phyloP scores from a whole-genome alignment of 2,329 filamentous ascomycete species.

The Fusarium subtropicale region DNA sequence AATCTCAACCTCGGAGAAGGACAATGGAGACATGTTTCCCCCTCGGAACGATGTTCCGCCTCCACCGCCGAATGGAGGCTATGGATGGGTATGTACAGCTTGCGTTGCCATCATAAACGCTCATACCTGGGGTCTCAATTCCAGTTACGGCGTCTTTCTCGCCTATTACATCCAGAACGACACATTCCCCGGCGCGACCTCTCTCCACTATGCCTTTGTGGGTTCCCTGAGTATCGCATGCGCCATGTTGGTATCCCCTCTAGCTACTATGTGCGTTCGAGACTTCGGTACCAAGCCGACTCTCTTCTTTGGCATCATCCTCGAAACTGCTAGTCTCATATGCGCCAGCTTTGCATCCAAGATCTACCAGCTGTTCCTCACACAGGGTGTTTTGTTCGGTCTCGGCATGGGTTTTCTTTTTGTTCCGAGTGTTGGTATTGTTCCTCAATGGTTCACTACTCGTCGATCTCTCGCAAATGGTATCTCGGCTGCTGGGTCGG shows the following conservation, averaged over 20 bases:
- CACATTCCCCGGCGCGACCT: constrained; percentile 71
- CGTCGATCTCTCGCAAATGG: constrained; percentile 77
- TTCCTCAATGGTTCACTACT: constrained; percentile 80
- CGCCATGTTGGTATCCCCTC: constrained; percentile 74
- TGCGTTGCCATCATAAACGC: constrained; percentile 66
- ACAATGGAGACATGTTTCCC: constrained; percentile 24
- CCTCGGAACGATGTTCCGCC: constrained; percentile 35
- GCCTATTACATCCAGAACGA: constrained; percentile 68
- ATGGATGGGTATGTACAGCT: constrained; percentile 60
- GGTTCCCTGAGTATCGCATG: constrained; percentile 58
- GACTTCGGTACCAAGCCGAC: constrained; percentile 72
- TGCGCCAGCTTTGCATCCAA: constrained; percentile 74
- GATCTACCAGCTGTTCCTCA: constrained; percentile 82
- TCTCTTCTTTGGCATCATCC: constrained; percentile 71
- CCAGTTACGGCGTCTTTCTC: constrained; percentile 62
- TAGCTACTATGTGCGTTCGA: constrained; percentile 72
- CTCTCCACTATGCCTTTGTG: constrained; percentile 81
- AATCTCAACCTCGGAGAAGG: constrained; percentile 18
- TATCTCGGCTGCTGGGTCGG: constrained; percentile 74
- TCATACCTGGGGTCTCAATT: constrained; percentile 81
- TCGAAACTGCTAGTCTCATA: constrained; percentile 74
- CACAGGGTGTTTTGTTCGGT: constrained; percentile 82
- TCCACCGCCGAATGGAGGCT: constrained; percentile 69
- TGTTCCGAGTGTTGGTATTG: constrained; percentile 73
- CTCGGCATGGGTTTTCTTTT: constrained; percentile 82